Conservation (phyloP, 805 yeast species). For the Blastobotrys robertii region DNA sequence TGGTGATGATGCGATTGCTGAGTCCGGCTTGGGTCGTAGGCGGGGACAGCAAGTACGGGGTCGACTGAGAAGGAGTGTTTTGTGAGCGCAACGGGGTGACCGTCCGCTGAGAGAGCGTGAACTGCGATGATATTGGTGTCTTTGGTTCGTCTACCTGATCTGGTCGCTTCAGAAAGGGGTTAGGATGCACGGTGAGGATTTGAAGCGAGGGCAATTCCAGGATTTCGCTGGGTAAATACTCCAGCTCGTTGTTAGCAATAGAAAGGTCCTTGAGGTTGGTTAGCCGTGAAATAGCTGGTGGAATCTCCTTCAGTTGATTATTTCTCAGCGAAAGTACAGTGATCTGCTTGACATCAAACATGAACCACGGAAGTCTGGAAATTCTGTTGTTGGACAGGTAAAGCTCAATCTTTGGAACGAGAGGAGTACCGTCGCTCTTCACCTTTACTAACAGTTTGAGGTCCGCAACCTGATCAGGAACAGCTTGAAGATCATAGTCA, state of each 20-base stretch:
- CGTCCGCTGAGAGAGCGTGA: too few species aligned
- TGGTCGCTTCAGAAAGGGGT: constrained; percentile 20
- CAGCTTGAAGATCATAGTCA: constrained; percentile 16
- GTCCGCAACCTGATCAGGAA: constrained; percentile 30
- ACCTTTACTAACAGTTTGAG: constrained; percentile 21
- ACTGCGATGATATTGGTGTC: too few species aligned
- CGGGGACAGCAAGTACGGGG: too few species aligned
- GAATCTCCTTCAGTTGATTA: constrained; percentile 25
- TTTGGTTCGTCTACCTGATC: not conserved
- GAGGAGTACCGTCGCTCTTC: constrained; percentile 12
- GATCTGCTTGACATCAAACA: constrained; percentile 27
- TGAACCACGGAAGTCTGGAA: constrained; percentile 17
- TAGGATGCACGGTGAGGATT: constrained; percentile 28
- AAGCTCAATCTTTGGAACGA: constrained; percentile 21
- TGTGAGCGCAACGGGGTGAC: not conserved
- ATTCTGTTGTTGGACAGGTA: constrained; percentile 25
- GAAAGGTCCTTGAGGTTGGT: constrained; percentile 26
- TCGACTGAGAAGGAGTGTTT: not conserved
- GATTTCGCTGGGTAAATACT: constrained; percentile 29
- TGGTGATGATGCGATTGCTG: too few species aligned
- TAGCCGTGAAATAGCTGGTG: constrained; percentile 26
- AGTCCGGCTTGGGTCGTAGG: too few species aligned
- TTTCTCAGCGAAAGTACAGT: constrained; percentile 27
- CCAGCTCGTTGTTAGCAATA: constrained; percentile 27
- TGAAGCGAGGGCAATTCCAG: constrained; percentile 20